Base-by-base conservation (phyloP, 2,329 filamentous ascomycete genomes). In the Colletotrichum orbiculare region DNA sequence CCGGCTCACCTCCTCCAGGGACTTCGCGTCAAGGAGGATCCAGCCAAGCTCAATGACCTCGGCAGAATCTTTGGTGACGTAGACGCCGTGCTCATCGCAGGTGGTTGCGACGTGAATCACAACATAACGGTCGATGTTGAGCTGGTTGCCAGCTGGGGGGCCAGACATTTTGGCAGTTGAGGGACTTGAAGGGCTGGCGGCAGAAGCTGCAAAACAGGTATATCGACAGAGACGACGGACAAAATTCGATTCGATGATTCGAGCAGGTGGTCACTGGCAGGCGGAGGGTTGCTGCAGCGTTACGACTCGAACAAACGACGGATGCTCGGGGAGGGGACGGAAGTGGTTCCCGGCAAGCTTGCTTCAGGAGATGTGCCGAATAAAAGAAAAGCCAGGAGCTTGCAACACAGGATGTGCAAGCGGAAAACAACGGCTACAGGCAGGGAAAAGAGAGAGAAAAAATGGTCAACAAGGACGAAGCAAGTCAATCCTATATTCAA, bases 11-110 rank as follows among this genome's bases (percentile, higher is more conserved):
- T 97, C 94, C 73, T 97, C 94, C 73, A 94, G 91, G 69, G 88
- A 91, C 83, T 95, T 96, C 70, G 93, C 91, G 77, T 97, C 94
- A 69, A 97, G 86, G 74, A 99, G 83, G 76, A 98, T 97, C 96
- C 96, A 99, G 69, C 95, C 96, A 76, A 99, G 87, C 87, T 99
- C 96, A 79, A 99, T 99, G 71, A 99, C 96, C 83, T 99, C 96
- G 68, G 96, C 96, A 65, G 96, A 98, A 81, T 99, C 96, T 82
- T 98, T 98, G 66, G 96, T 99, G 65, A 99, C 96, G 80, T 99
- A 99, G 70, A 99, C 96, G 69, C 96, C 96, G 81, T 99, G 96
- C 80, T 99, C 96, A 79, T 99, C 96, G 82, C 96, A 99, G 72
- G 96, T 99, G 41, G 96, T 99, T 69, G 96, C 96, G 75, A 98